Evolutionary conservation across 495 filamentous ascomycete species (phyloP).

Genomic region (Penicillium canescens): DNA sequence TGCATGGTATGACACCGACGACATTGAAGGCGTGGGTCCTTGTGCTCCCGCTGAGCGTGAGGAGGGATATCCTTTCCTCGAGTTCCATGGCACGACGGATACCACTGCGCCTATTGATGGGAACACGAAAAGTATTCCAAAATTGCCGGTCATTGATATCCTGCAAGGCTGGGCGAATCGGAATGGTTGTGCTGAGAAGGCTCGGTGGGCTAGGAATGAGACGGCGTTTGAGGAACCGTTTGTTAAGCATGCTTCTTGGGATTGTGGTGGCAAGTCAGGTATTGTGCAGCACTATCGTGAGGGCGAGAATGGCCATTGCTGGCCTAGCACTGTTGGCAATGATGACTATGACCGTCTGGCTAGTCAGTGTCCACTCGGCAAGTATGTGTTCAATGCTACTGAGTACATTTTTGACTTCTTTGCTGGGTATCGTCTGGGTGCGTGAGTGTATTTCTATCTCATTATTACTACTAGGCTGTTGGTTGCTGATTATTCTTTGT

Average conservation of each 20-base stretch:
- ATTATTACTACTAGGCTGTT: not conserved
- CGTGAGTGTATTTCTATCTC: not conserved
- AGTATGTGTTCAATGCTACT: conserved; percentile 26
- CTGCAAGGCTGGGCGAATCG: conserved; percentile 38
- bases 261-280: conserved; percentile 33
- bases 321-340: conserved; percentile 44
- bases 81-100: conserved; percentile 52
- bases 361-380: conserved; percentile 14
- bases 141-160: conserved; percentile 30
- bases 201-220: conserved; percentile 19
- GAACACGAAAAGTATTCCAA: conserved; percentile 6
- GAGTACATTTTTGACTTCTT: conserved; percentile 28
- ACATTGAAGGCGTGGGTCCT: conserved; percentile 30
- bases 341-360: conserved; percentile 21
- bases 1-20: conserved; percentile 38
- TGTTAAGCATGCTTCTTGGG: conserved; percentile 34
- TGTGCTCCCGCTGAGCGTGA: conserved; percentile 15
- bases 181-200: conserved; percentile 25
- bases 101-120: conserved; percentile 26
- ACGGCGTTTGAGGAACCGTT: conserved; percentile 17
- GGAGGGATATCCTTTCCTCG: conserved; percentile 39
- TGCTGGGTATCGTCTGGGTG: conserved; percentile 3
- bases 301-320: conserved; percentile 44
- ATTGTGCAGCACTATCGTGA: conserved; percentile 50
- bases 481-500: too few species aligned